Conservation (phyloP, 202 grass and related monocot genomes). For the Setaria viridis region DNA sequence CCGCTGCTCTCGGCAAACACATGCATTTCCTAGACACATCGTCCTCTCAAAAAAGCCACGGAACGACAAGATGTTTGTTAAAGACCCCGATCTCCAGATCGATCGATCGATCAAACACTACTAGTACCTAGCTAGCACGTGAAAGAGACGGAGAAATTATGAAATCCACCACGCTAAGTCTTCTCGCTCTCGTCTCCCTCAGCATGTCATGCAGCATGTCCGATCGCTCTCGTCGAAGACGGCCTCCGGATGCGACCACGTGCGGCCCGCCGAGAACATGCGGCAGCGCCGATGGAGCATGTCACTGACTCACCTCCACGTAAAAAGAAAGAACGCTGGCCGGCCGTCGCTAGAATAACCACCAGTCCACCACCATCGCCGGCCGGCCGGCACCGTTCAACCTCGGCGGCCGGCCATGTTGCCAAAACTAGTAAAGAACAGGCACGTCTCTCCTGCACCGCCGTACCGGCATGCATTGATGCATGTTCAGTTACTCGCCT, state of each 20-base stretch:
- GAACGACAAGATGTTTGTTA: conserved; percentile 44
- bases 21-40: not conserved
- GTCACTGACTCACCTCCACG: conserved; percentile 50
- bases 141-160: not conserved
- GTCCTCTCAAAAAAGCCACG: not conserved
- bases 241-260: not conserved
- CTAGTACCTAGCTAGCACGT: not conserved
- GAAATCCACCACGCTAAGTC: conserved; percentile 50
- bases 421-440: conserved; percentile 34
- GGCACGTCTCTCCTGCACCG: conserved; percentile 2
- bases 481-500: conserved; percentile 8
- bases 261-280: conserved; percentile 30
- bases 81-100: not conserved
- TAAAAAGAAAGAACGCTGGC: conserved; percentile 16
- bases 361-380: not conserved
- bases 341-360: not conserved
- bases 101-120: not conserved
- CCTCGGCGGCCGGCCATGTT: conserved; percentile 14
- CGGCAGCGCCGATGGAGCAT: not conserved
- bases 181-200: not conserved
- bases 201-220: not conserved
- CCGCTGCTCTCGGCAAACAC: not conserved
- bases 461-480: not conserved
- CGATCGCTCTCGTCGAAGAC: not conserved
- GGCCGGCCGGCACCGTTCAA: not conserved